Conservation (phyloP, 352 stramenopile species). For the Phytopythium chamaehyphon region DNA sequence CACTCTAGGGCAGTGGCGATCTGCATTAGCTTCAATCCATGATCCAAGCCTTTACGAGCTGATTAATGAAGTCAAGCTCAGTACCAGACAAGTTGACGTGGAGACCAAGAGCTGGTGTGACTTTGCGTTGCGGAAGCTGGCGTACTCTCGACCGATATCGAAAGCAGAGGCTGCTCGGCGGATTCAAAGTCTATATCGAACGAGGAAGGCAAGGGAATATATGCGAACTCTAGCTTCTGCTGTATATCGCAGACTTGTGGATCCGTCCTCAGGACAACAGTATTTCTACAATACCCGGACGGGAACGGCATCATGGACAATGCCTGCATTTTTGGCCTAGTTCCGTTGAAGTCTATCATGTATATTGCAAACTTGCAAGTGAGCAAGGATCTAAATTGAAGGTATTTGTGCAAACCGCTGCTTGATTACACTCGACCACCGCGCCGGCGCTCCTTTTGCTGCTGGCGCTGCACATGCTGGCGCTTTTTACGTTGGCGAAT, state of each 20-base stretch:
- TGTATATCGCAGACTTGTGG: slow-evolving; percentile 39
- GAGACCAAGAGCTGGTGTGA: slow-evolving; percentile 18
- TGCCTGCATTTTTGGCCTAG: slow-evolving; percentile 35
- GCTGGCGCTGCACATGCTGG: slow-evolving; percentile 58
- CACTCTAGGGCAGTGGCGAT: slow-evolving; percentile 28
- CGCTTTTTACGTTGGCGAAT: slow-evolving; percentile 82
- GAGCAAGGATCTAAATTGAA: background rate
- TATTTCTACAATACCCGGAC: slow-evolving; percentile 66
- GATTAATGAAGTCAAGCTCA: slow-evolving; percentile 12
- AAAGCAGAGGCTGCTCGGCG: slow-evolving; percentile 28
- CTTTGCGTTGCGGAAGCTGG: slow-evolving; percentile 30
- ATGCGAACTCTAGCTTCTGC: slow-evolving; percentile 27
- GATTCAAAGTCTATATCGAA: slow-evolving; percentile 60
- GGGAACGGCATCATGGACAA: slow-evolving; percentile 43
- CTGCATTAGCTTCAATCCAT: slow-evolving; percentile 13
- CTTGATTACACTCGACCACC: slow-evolving; percentile 7
- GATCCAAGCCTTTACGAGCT: slow-evolving; percentile 17
- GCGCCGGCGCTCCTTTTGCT: slow-evolving; percentile 47
- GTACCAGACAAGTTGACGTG: slow-evolving; percentile 12
- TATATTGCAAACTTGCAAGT: background rate
- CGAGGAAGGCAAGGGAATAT: slow-evolving; percentile 37
- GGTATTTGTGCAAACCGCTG: background rate
- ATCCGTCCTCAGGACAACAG: slow-evolving; percentile 32
- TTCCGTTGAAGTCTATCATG: no score
- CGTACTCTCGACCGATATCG: slow-evolving; percentile 14